Percentiles rank a stretch among this genome's conserved stretches.
Conservation (phyloP, 169 alveolate species). For the Plasmodium fragile region DNA sequence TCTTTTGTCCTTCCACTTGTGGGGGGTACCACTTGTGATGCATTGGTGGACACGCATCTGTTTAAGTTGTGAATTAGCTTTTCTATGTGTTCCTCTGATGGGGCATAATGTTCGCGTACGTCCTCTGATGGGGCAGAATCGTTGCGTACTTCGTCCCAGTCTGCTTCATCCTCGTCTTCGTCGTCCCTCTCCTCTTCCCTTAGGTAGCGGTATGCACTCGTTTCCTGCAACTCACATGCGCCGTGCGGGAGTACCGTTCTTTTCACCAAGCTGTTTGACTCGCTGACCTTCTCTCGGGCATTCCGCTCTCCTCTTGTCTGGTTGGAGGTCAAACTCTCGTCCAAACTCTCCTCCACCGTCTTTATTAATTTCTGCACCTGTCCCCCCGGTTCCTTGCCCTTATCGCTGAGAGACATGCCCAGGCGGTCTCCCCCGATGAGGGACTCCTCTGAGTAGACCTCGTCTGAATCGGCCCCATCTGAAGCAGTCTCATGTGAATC, state of each 20-base stretch:
- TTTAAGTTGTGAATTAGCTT: conserved; percentile 8
- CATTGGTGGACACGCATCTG: not conserved
- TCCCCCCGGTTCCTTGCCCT: not conserved
- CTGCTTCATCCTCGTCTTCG: not conserved
- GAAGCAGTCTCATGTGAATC: too few species aligned
- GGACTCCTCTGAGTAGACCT: not conserved
- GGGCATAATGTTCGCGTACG: not conserved
- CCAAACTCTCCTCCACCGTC: not conserved
- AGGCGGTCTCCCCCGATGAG: not conserved
- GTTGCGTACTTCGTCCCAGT: not conserved
- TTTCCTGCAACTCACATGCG: not conserved
- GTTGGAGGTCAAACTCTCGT: not conserved
- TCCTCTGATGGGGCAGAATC: not conserved
- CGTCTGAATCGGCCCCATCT: not conserved
- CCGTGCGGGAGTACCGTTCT: not conserved
- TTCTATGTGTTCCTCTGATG: conserved; percentile 4
- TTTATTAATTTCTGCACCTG: not conserved
- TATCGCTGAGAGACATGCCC: not conserved
- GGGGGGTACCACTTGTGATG: not conserved
- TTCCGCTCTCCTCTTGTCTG: not conserved
- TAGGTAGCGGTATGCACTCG: not conserved
- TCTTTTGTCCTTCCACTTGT: not conserved
- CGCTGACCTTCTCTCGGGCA: not conserved
- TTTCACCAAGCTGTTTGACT: not conserved
- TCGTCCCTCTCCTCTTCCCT: not conserved